Conservation (phyloP, 345 rosid species). For the Melastoma malabathricum region DNA sequence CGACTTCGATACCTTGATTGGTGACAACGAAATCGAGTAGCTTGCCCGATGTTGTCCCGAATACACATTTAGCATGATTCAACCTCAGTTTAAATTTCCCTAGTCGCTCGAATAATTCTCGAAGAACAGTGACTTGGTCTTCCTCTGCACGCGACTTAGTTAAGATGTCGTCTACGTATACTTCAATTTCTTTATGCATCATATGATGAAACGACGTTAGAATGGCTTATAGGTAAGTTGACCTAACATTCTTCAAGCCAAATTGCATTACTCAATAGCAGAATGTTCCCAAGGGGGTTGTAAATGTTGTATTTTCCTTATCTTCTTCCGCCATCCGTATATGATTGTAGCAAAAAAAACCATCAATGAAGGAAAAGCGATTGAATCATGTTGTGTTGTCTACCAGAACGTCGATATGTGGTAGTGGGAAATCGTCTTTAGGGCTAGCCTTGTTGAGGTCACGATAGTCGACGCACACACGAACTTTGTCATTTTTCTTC, state of each 20-base stretch:
- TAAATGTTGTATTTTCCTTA: neutral
- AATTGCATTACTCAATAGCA: neutral
- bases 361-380: neutral
- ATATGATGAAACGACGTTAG: neutral
- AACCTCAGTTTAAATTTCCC: neutral
- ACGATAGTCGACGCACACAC: neutral
- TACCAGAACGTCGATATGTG: neutral
- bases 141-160: neutral
- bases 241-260: neutral
- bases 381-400: neutral
- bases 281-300: neutral
- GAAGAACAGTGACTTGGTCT: too few relatives aligned
- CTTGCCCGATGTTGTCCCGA: neutral
- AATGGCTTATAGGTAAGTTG: neutral
- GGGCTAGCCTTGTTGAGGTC: neutral
- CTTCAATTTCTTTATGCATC: neutral
- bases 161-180: constrained; percentile 1
- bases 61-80: neutral
- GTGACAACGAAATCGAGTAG: neutral
- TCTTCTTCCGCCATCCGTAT: neutral
- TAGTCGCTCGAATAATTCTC: neutral
- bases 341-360: neutral
- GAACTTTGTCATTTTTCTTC: neutral
- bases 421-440: neutral
- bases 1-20: neutral